These are phyloP conservation scores for Calocera cornea DNA, from an alignment of 768 basidiomycete genomes.

Conservation along the genomic window DNA sequence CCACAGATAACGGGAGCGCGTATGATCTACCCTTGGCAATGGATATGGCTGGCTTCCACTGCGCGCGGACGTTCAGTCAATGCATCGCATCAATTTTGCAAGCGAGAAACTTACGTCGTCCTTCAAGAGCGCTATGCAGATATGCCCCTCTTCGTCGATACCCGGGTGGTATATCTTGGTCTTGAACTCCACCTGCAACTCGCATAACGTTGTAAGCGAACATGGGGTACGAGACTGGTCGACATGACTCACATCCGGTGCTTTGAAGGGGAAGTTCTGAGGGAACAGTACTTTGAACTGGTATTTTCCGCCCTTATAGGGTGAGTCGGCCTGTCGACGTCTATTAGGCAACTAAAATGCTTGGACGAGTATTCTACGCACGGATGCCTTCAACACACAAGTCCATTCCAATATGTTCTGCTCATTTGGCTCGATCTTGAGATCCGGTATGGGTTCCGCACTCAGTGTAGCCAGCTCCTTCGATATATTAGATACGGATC, in stretches of 20 bases:
- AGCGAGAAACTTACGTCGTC: constrained; percentile 48
- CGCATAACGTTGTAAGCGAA: constrained; percentile 24
- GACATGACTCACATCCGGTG: constrained; percentile 32
- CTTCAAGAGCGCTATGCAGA: constrained; percentile 70
- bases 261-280: constrained; percentile 74
- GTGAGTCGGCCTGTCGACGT: constrained; percentile 49
- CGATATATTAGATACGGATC: neutral
- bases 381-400: constrained; percentile 59
- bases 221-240: neutral
- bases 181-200: constrained; percentile 55
- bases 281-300: constrained; percentile 62
- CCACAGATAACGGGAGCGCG: neutral
- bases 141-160: constrained; percentile 76
- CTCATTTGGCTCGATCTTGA: constrained; percentile 49
- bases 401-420: constrained; percentile 68
- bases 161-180: constrained; percentile 87
- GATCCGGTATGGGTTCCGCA: constrained; percentile 51
- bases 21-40: constrained; percentile 45
- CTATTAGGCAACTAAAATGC: neutral
- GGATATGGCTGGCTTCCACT: constrained; percentile 81
- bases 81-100: neutral
- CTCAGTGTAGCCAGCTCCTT: constrained; percentile 57
- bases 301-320: constrained; percentile 73
- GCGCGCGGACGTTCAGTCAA: constrained; percentile 8
- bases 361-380: constrained; percentile 26